Base-by-base conservation (phyloP, 2,329 filamentous ascomycete species). In the Fusarium ramigenum region DNA sequence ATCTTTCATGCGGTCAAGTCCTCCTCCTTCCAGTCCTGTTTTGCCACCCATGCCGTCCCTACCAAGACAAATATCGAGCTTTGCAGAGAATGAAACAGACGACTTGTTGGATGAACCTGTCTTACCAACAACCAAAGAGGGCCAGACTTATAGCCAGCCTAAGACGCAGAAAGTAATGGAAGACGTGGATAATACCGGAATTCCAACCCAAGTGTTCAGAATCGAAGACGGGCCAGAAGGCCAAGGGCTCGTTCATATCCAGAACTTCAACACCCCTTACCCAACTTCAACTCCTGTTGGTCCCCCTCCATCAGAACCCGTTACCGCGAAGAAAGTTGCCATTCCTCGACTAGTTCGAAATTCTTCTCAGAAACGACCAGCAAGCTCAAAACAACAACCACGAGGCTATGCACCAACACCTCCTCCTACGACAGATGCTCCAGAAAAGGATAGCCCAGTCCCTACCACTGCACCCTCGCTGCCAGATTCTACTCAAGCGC, bases 31-130 rank as follows among this genome's bases (percentile, higher is more conserved):
- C 5, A 98, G 96, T 79, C 96, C 96, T 5, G 87, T 90, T 47
- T 86, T 95, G 56, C 90, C 90, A 12, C 88, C 89, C 1, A 91
- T 92, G 85, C 88, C 85, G 1, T 84, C 87, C 28, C 80, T 91
- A 32, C 90, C 91, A 59, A 87, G 87, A 9, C 86, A 91, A 72
- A 94, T 97, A 79, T 95, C 93, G 19, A 93, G 93, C 4, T 97
- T 97, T 78, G 93, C 95, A 88, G 96, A 93, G 79, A 93, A 92
- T n/a, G 89, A 90, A 11, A 80, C 92, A 21, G 88, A 92, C n/a
- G 90, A 92, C 32, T 85, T 91, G 10, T 89, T 94, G 66, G 92
- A 92, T 42, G 90, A 93, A 30, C 87, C 90, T 19, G 82, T 85
- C 4, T 81, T 84, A 18, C 85, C 86, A 64, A 78, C 83, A n/a